Percentiles rank a stretch among this genome's conserved stretches.
These are phyloP conservation scores for Fagopyrum tataricum DNA, from an alignment of 148 eudicot genomes.

Conservation along the genomic window DNA sequence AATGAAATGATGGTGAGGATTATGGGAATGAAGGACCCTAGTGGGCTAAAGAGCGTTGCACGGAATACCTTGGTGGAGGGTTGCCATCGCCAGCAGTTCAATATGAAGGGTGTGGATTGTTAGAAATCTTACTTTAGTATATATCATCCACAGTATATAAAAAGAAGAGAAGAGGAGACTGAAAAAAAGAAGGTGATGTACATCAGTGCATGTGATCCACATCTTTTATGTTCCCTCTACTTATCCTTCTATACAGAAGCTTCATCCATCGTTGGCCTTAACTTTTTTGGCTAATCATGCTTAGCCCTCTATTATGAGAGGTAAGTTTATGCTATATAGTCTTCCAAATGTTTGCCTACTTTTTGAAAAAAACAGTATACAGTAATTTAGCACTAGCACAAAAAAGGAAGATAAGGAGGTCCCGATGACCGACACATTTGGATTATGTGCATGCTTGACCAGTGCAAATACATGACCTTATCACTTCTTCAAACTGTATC, in stretches of 20 bases:
- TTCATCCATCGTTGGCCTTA: slow-evolving; percentile 19
- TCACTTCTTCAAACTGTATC: too few relatives aligned
- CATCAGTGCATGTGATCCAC: slow-evolving; percentile 45
- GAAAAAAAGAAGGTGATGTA: slow-evolving; percentile 33
- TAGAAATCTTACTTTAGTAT: too few relatives aligned
- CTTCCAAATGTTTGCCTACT: not conserved
- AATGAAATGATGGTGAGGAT: too few relatives aligned
- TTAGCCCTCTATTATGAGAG: slow-evolving; percentile 12
- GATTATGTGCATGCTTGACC: not conserved
- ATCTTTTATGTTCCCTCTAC: slow-evolving; percentile 50
- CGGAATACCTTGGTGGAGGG: too few relatives aligned
- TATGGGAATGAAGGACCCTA: too few relatives aligned
- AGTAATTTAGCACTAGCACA: not conserved
- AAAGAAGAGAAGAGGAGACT: slow-evolving; percentile 53
- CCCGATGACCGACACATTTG: not conserved
- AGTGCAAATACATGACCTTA: too few relatives aligned
- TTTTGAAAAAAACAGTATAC: slow-evolving; percentile 12
- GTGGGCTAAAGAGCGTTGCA: too few relatives aligned
- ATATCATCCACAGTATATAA: slow-evolving; percentile 30
- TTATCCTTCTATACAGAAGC: slow-evolving; percentile 19
- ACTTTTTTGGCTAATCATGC: slow-evolving; percentile 34
- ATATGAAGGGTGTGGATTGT: too few relatives aligned
- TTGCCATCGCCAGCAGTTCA: too few relatives aligned
- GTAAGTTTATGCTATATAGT: slow-evolving; percentile 4
- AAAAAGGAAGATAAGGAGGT: not conserved